Evolutionary conservation across 768 basidiomycete genomes (phyloP).

Genomic region (Leucogyrophana mollusca): DNA sequence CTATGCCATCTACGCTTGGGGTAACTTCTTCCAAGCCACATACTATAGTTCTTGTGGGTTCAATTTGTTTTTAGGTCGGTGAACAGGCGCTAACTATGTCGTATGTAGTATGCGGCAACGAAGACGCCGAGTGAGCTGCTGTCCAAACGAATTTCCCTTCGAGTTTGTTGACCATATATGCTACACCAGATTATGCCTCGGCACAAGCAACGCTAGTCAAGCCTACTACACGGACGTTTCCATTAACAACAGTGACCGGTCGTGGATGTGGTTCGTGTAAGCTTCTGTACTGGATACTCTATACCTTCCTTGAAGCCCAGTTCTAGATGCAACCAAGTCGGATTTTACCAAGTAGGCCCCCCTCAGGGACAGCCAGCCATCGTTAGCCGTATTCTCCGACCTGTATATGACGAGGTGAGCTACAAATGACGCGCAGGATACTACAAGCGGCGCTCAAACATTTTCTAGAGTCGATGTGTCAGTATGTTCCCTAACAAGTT

Average conservation of each 20-base stretch:
- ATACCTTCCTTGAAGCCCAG: constrained; percentile 1
- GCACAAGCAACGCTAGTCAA: too few relatives aligned
- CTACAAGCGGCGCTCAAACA: background rate
- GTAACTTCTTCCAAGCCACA: constrained; percentile 23
- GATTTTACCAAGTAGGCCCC: constrained; percentile 41
- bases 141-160: too few relatives aligned
- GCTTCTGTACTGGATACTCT: constrained; percentile 23
- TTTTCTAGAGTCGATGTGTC: constrained; percentile 57
- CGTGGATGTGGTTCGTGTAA: constrained; percentile 70
- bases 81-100: too few relatives aligned
- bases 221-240: constrained; percentile 54
- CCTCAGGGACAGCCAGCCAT: constrained; percentile 25
- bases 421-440: too few relatives aligned
- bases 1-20: constrained; percentile 31
- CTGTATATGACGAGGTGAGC: constrained; percentile 17
- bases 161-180: too few relatives aligned
- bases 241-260: constrained; percentile 52
- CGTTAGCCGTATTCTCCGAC: constrained; percentile 18
- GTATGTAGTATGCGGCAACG: background rate
- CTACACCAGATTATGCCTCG: too few relatives aligned
- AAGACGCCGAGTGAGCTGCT: background rate
- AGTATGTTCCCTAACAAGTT: constrained; percentile 59
- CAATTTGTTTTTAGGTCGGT: background rate
- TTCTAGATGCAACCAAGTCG: constrained; percentile 65
- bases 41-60: constrained; percentile 1